Evolutionary conservation across 345 rosid species (phyloP), one percentile per base, ranked within the genome.

Genomic region (Erucastrum elatum): DNA sequence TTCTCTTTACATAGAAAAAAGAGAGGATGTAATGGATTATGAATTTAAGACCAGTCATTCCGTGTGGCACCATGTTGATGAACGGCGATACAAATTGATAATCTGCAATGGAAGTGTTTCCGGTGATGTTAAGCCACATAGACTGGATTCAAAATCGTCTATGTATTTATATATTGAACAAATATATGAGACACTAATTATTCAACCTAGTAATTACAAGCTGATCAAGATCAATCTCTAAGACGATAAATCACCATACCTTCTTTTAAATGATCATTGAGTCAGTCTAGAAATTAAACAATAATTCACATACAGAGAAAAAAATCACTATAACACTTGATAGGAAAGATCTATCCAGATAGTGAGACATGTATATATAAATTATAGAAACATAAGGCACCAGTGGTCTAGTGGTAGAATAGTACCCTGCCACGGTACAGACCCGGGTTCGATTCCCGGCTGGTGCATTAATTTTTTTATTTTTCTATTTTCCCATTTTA

Each of bases 381-480:
- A 49, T 13, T 49, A 0, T 1, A 13, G 6, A 13, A 4, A 0
- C 2, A 2, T 1, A 4, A 53, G 6, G 59, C 59, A 53, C 87
- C 84, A 77, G 84, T 81, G 84, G 85, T 81, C 87, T 80, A 82
- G 87, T 85, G 88, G 80, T 85, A 82, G 80, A 84, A 84, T 84
- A 82, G 86, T 87, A 90, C 89, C 88, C 84, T 90, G 89, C 89
- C 88, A 85, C 89, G 86, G 90, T 90, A 84, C 87, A 86, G 89
- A 84, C 93, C 93, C 87, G 87, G 89, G 91, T 87, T 90, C 88
- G 87, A 87, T 85, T 87, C 84, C 89, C 89, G 87, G 91, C 90
- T 85, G 90, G 88, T 85, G 89, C 91, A 79, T 13, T 13, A 0
- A 49, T 13, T n/a, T 49, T 46, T 49, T 49, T 21, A 21, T n/a